phyloP scores from a whole-genome alignment of 345 rosid species.

The Cochlearia excelsa region DNA sequence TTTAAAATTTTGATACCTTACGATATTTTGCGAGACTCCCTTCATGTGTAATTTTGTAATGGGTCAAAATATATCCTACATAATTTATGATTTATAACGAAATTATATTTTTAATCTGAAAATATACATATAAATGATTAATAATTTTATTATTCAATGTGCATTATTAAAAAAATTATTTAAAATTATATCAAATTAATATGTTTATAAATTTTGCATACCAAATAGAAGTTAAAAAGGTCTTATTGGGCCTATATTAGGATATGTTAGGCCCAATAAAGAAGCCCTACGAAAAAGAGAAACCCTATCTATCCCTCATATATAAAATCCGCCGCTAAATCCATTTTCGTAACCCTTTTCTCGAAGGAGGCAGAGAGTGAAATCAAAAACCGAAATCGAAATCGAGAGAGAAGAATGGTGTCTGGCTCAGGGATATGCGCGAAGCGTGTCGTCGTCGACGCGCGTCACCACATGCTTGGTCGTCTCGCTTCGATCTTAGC shows the following conservation, averaged over 20 bases:
- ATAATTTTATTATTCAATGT: too few relatives aligned
- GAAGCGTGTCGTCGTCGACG: conserved; percentile 74
- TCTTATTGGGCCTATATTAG: conserved; percentile 13
- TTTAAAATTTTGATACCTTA: too few relatives aligned
- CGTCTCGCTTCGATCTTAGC: conserved; percentile 64
- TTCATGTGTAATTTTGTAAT: too few relatives aligned
- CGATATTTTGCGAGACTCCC: too few relatives aligned
- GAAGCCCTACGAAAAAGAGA: neutral
- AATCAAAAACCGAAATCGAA: neutral
- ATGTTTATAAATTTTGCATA: too few relatives aligned
- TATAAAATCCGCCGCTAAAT: conserved; percentile 19
- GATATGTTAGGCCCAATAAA: neutral
- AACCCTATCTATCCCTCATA: conserved; percentile 24
- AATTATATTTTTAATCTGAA: too few relatives aligned
- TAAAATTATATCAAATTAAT: too few relatives aligned
- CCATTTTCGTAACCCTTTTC: too few relatives aligned
- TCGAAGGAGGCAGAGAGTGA: conserved; percentile 1
- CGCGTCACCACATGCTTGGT: conserved; percentile 80
- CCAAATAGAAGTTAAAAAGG: neutral
- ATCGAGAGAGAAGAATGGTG: conserved; percentile 46
- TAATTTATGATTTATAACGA: too few relatives aligned
- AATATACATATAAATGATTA: too few relatives aligned
- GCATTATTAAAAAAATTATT: too few relatives aligned
- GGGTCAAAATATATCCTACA: too few relatives aligned
- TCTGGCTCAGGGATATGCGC: conserved; percentile 74